Conservation (phyloP, 345 rosid genomes). For the Populus deltoides region DNA sequence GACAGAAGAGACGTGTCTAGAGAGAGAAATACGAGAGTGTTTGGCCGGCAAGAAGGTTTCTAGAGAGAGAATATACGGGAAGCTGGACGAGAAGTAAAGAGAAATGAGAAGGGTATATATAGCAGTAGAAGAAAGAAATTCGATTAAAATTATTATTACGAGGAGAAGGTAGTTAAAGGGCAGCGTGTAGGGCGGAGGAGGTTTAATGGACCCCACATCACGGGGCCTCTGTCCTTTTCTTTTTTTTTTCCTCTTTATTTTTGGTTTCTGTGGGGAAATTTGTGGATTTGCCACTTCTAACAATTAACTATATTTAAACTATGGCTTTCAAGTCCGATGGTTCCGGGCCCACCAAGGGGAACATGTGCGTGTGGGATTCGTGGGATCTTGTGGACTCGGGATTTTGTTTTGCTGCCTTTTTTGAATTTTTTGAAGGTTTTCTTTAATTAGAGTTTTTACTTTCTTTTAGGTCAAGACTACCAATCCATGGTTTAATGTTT, state of each 20-base stretch:
- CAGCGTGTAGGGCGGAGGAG: slow-evolving; percentile 38
- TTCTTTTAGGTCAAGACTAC: background rate
- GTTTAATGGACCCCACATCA: slow-evolving; percentile 14
- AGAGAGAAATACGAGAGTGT: background rate
- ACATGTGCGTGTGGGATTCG: background rate
- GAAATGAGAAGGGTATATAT: slow-evolving; percentile 35
- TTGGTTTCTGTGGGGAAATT: background rate
- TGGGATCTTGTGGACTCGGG: background rate
- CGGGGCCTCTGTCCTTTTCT: slow-evolving; percentile 21
- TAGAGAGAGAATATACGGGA: slow-evolving; percentile 36
- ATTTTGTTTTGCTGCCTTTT: slow-evolving; percentile 4
- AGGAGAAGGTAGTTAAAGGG: slow-evolving; percentile 27
- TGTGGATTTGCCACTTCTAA: background rate
- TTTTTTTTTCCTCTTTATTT: background rate
- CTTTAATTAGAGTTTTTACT: background rate
- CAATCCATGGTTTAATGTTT: too few species aligned
- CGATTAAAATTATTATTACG: background rate
- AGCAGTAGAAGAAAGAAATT: slow-evolving; percentile 15
- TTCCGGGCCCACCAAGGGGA: slow-evolving; percentile 33
- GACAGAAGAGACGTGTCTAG: too few species aligned
- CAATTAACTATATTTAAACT: slow-evolving; percentile 39
- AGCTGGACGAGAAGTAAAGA: slow-evolving; percentile 18
- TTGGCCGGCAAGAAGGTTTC: too few species aligned
- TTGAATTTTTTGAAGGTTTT: background rate
- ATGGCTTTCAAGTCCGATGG: slow-evolving; percentile 34